A percentile compares a stretch with the other conserved stretches of the same genome.
Evolutionary conservation across 1,284 basidiomycete species (phyloP).

Genomic region (Trichosporon sp.): DNA sequence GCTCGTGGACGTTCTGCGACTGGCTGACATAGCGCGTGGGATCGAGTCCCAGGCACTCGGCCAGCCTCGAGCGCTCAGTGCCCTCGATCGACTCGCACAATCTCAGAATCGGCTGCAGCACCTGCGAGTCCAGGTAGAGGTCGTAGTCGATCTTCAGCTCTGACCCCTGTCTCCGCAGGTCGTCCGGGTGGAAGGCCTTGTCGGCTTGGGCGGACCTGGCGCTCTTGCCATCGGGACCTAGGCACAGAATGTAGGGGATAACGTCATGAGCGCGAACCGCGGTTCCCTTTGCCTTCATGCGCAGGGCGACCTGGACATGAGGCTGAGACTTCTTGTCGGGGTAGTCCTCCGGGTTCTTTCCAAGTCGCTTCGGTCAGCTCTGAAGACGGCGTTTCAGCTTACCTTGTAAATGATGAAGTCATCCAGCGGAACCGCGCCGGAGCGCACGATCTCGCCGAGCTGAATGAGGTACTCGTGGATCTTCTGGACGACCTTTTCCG

Average conservation of each 20-base stretch:
- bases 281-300: slow-evolving; percentile 80
- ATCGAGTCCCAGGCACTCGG: slow-evolving; percentile 95
- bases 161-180: slow-evolving; percentile 66
- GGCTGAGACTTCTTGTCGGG: slow-evolving; percentile 92
- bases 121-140: slow-evolving; percentile 84
- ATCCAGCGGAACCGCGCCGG: slow-evolving; percentile 72
- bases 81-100: slow-evolving; percentile 95
- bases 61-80: slow-evolving; percentile 82
- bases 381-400: slow-evolving; percentile 12
- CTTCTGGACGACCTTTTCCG: slow-evolving; percentile 81
- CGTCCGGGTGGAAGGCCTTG: slow-evolving; percentile 88
- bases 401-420: slow-evolving; percentile 95
- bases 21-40: slow-evolving; percentile 65
- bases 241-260: slow-evolving; percentile 92
- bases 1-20: slow-evolving; percentile 58
- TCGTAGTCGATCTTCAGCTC: slow-evolving; percentile 69
- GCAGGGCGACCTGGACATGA: slow-evolving; percentile 92
- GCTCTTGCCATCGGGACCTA: slow-evolving; percentile 67
- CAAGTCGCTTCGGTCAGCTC: slow-evolving; percentile 62
- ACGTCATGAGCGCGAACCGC: slow-evolving; percentile 84
- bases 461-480: slow-evolving; percentile 87
- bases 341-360: slow-evolving; percentile 93
- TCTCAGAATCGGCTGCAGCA: slow-evolving; percentile 90
- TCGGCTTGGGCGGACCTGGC: slow-evolving; percentile 81
- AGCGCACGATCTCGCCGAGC: slow-evolving; percentile 70